phyloP scores from a whole-genome alignment of 2,329 filamentous ascomycete species.

The Beauveria brongniartii region DNA sequence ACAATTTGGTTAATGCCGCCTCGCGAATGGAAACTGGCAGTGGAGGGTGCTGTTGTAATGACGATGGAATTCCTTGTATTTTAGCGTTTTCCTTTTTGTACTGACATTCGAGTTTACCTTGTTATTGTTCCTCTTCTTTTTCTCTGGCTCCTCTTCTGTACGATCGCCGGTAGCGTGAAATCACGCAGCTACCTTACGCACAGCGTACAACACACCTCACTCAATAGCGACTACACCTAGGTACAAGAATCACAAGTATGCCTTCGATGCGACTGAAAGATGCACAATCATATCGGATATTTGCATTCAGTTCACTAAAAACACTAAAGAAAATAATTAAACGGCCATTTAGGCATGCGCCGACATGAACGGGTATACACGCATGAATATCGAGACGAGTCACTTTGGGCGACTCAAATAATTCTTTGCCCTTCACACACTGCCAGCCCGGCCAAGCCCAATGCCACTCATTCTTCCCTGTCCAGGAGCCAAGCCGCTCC shows the following conservation, averaged over 20 bases:
- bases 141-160: not conserved
- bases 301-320: slow-evolving; percentile 56
- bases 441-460: slow-evolving; percentile 1
- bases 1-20: not conserved
- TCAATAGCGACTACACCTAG: not conserved
- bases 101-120: not conserved
- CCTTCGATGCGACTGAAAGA: not conserved
- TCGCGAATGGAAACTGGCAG: not conserved
- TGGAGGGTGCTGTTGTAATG: not conserved
- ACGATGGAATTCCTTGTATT: not conserved
- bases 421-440: not conserved
- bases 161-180: not conserved
- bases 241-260: not conserved
- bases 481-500: not conserved
- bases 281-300: slow-evolving; percentile 41
- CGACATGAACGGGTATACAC: slow-evolving; percentile 2
- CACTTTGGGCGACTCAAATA: not conserved
- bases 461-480: slow-evolving; percentile 3
- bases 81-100: not conserved
- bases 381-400: not conserved
- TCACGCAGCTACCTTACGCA: not conserved
- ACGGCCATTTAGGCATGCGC: slow-evolving; percentile 17
- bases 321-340: slow-evolving; percentile 37
- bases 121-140: not conserved
- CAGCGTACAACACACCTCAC: not conserved